Base-by-base conservation (phyloP, 202 grass and related monocot genomes). In the Saccharum hybrid region DNA sequence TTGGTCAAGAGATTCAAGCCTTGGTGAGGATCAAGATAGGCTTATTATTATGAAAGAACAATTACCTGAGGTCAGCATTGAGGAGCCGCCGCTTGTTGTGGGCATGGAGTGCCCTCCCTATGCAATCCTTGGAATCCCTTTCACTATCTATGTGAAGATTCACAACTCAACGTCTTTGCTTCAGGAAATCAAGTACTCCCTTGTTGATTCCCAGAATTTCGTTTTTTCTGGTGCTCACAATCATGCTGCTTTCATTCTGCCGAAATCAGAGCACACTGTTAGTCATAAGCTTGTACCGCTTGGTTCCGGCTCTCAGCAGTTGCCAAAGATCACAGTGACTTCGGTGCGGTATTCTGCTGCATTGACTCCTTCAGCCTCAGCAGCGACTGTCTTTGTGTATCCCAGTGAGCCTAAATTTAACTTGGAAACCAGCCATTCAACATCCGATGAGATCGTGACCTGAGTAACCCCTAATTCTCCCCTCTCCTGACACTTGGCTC, bases 101-200 rank as follows among this genome's bases (percentile, higher is more conserved):
- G 83, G 81, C 74, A 90, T 98, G 26, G 93, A 98, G 78, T 98
- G 91, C 66, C 96, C 96, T 85, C 86, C 93, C 54, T 92, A 89
- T 70, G 91, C 89, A 68, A 84, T 93, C 75, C 90, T 94, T 36
- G 96, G 96, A 48, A 54, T 85, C 41, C 93, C 96, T 66, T 98
- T 98, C 86, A 94, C 88, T 85, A 88, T 98, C 52, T 86, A 94
- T 77, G 82, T 96, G 73, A 98, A 91, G 70, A 77, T 98, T 34
- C 76, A 89, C 33, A 98, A 98, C 71, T 93, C 78, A 45, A 96
- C 93, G 6, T 89, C 85, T 87, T 86, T 98, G 6, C 93, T 98
- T 45, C 96, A 98, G 85, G 96, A 98, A 81, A 98, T 98, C 74
- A 98, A 98, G 84, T 96, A 90, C 79, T 92, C 92, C 52, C 78